These are phyloP conservation scores for Phascolomyces articulosus DNA, from an alignment of 371 early-diverging fungal genomes.

Conservation along the genomic window DNA sequence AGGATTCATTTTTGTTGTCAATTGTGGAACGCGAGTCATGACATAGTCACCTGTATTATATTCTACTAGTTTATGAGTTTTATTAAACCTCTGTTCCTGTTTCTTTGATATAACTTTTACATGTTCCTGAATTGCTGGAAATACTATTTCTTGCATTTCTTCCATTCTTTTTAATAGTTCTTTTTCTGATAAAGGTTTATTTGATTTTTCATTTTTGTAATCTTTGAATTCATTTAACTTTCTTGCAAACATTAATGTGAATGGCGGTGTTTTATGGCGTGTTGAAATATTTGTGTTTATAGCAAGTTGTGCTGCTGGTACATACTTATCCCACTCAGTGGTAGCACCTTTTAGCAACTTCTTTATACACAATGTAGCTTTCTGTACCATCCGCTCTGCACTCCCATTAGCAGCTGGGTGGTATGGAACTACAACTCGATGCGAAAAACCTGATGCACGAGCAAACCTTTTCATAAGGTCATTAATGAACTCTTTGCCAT, in stretches of 20 bases:
- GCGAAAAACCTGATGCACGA: slow-evolving; percentile 1
- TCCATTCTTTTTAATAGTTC: neutral
- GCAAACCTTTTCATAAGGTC: slow-evolving; percentile 4
- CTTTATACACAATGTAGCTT: neutral
- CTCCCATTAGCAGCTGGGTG: slow-evolving; percentile 5
- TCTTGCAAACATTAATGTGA: slow-evolving; percentile 25
- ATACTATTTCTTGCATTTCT: neutral
- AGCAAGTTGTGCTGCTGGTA: slow-evolving; percentile 15
- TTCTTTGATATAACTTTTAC: neutral
- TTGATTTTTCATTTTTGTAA: neutral
- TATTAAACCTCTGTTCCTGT: neutral
- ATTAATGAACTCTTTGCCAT: slow-evolving; percentile 31
- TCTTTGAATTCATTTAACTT: no score
- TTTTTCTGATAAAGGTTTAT: neutral
- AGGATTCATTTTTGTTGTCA: no score
- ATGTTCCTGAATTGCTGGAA: neutral
- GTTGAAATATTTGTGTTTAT: slow-evolving; percentile 13
- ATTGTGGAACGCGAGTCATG: neutral
- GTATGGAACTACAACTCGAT: neutral
- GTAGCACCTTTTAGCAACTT: slow-evolving; percentile 16
- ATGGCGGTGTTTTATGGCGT: slow-evolving; percentile 6
- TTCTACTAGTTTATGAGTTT: neutral
- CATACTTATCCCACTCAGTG: slow-evolving; percentile 9
- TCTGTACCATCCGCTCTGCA: slow-evolving; percentile 12
- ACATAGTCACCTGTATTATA: neutral